These are phyloP conservation scores for Tilletia horrida DNA, from an alignment of 1,284 basidiomycete genomes.

Conservation along the genomic window DNA sequence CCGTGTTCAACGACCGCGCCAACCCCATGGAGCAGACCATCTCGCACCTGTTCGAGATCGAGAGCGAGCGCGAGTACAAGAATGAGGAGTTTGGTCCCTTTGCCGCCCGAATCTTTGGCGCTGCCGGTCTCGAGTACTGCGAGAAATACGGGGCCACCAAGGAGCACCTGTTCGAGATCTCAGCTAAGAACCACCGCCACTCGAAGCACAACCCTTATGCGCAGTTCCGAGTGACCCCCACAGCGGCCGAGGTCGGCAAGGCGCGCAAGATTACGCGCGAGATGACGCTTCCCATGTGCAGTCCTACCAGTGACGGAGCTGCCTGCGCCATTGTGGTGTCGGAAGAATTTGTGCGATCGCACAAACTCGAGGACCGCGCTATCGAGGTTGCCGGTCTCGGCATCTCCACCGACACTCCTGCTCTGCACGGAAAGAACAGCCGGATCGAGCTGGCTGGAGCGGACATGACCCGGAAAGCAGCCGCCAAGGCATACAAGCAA, in stretches of 20 bases:
- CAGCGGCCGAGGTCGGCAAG: conserved; percentile 35
- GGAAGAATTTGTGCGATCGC: conserved; percentile 73
- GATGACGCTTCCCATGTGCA: conserved; percentile 81
- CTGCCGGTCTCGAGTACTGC: conserved; percentile 75
- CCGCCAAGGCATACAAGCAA: conserved; percentile 69
- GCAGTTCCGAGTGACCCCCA: conserved; percentile 63
- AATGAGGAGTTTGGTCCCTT: conserved; percentile 65
- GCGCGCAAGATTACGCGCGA: conserved; percentile 64
- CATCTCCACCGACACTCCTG: conserved; percentile 43
- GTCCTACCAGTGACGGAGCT: conserved; percentile 65
- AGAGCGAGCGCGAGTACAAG: conserved; percentile 61
- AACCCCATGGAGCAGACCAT: conserved; percentile 61
- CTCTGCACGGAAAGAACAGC: conserved; percentile 45
- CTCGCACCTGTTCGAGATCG: conserved; percentile 62
- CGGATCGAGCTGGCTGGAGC: conserved; percentile 50
- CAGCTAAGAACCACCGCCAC: conserved; percentile 77
- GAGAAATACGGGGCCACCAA: conserved; percentile 69
- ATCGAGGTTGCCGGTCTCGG: conserved; percentile 62
- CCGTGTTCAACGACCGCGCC: conserved; percentile 68
- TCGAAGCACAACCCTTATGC: conserved; percentile 79
- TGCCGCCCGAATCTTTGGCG: conserved; percentile 72
- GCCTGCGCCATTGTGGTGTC: conserved; percentile 65
- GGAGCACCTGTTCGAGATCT: conserved; percentile 70
- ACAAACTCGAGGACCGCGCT: conserved; percentile 77
- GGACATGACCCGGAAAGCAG: conserved; percentile 68